Evolutionary conservation across 139 green algal genomes (phyloP), one percentile per base, ranked within the genome.

Genomic region (Micractinium conductrix): DNA sequence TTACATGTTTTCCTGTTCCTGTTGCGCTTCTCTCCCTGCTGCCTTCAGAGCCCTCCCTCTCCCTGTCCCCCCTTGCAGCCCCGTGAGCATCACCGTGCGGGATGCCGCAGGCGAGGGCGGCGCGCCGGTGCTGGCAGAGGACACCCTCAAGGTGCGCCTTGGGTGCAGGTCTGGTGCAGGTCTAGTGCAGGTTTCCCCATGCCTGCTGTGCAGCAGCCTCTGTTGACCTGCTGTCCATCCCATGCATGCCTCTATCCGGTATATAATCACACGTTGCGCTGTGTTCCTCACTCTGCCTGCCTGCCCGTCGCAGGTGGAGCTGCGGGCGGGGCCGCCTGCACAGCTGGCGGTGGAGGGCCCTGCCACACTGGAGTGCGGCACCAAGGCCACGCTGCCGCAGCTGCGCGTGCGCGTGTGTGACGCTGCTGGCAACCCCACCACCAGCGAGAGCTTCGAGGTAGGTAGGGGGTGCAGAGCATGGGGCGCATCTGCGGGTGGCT

Each of bases 281-380:
- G n/a, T n/a, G n/a, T n/a, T n/a, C n/a, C n/a, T n/a, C n/a, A n/a
- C n/a, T n/a, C n/a, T n/a, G n/a, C n/a, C n/a, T n/a, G n/a, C n/a
- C n/a, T n/a, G n/a, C n/a, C n/a, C n/a, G n/a, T n/a, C n/a, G 82
- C 44, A 76, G 4, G 37, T 95, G 45, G 74, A 87, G 38, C 88
- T 95, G 79, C 65, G 65, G 33, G 67, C 89, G 45, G 92, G 92
- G 9, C 79, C 76, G 0, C 83, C 89, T 26, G 84, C 88, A 0
- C 71, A 53, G 22, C 89, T 96, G 24, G 73, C 80, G 10, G 87
- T 94, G 4, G 91, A 95, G 38, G 84, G 79, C 9, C 83, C 87
- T 1, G 62, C 83, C 50, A 67, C 81, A 53, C 69, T 92, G 40
- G 70, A 86, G 43, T 91, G 88, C 71, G 85, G 91, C 72, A 89